Conservation (phyloP, 805 yeast species). For the Candida sphagnicola region DNA sequence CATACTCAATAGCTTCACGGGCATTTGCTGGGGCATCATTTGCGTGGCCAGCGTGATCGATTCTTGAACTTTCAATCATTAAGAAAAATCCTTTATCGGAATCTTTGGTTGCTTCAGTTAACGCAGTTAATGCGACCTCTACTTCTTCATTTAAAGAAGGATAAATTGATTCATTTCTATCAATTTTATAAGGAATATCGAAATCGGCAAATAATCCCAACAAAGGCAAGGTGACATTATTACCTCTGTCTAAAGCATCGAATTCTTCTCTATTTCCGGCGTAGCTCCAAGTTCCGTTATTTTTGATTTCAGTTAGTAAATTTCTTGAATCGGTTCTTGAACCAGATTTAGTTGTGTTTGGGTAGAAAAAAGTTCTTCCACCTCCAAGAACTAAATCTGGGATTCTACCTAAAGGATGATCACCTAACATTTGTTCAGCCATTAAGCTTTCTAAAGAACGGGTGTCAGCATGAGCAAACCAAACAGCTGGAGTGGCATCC, state of each 20-base stretch:
- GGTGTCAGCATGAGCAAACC: conserved; percentile 70
- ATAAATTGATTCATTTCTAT: conserved; percentile 48
- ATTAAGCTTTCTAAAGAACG: conserved; percentile 79
- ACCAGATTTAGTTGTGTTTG: conserved; percentile 48
- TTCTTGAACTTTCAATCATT: conserved; percentile 85
- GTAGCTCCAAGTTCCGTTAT: conserved; percentile 46
- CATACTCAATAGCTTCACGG: conserved; percentile 83
- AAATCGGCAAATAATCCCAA: conserved; percentile 68
- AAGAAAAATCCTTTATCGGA: conserved; percentile 82
- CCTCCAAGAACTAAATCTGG: conserved; percentile 90
- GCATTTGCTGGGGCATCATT: conserved; percentile 95
- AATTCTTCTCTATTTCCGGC: conserved; percentile 57
- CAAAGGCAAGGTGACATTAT: conserved; percentile 66
- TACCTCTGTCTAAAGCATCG: conserved; percentile 51
- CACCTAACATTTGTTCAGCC: conserved; percentile 85
- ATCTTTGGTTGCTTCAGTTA: conserved; percentile 62
- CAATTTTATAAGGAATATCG: conserved; percentile 83
- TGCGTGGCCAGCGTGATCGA: conserved; percentile 92
- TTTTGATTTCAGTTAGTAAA: conserved; percentile 58
- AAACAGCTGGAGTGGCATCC: conserved; percentile 93
- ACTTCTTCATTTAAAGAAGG: conserved; percentile 83
- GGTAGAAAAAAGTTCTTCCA: conserved; percentile 79
- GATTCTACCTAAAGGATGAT: conserved; percentile 62
- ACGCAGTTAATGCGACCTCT: conserved; percentile 63
- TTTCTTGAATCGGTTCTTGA: conserved; percentile 68